Percentiles rank a stretch among this genome's conserved stretches.
phyloP scores from a whole-genome alignment of 2,329 filamentous ascomycete genomes.

The Botrytis aclada region DNA sequence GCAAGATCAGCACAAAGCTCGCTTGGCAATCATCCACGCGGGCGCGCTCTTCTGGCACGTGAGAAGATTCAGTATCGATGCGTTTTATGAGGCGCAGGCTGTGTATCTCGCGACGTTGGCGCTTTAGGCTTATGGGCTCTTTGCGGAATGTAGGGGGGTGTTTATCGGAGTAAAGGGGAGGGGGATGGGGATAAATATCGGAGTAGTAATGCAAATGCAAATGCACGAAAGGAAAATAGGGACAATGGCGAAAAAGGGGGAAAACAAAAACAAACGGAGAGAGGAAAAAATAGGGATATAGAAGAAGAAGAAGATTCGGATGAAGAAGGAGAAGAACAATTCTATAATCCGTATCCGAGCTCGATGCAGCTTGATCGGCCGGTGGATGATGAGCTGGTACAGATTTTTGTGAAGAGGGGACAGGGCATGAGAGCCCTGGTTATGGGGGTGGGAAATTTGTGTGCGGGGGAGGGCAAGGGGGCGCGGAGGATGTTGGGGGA shows the following conservation, averaged over 20 bases:
- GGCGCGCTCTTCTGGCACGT: constrained; percentile 52
- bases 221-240: no score
- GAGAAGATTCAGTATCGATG: constrained; percentile 47
- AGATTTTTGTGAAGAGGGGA: constrained; percentile 52
- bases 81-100: constrained; percentile 47
- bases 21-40: constrained; percentile 53
- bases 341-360: constrained; percentile 36
- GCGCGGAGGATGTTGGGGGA: constrained; percentile 39
- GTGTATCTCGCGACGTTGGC: constrained; percentile 46
- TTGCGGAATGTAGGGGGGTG: constrained; percentile 16
- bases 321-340: constrained; percentile 14
- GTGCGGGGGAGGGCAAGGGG: constrained; percentile 35
- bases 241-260: no score
- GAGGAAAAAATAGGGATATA: neutral
- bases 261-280: neutral
- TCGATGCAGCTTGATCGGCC: constrained; percentile 55
- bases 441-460: constrained; percentile 52
- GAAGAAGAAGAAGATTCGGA: constrained; percentile 2
- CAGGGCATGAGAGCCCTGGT: constrained; percentile 49
- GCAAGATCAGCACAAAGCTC: constrained; percentile 54
- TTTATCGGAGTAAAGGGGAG: neutral
- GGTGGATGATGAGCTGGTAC: constrained; percentile 56
- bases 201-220: no score
- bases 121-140: constrained; percentile 45
- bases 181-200: no score